Evolutionary conservation across 768 basidiomycete genomes (phyloP).

Genomic region (Leccinum longicurvipes): DNA sequence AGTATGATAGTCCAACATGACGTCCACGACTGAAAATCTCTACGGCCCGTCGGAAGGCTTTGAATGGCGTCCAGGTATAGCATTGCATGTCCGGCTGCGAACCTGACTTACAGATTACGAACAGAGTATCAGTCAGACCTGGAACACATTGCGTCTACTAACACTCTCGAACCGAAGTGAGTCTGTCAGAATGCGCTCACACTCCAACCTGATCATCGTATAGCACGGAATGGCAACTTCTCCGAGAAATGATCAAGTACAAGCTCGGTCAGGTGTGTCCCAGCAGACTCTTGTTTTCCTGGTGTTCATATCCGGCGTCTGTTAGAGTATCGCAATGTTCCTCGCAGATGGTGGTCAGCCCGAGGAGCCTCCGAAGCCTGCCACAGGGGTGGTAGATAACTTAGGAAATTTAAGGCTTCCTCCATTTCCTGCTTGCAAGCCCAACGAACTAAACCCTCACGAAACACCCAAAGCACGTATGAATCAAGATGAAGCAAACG

Average conservation of each 20-base stretch:
- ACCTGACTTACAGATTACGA: constrained; percentile 6
- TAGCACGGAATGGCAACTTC: constrained; percentile 66
- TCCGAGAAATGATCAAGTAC: constrained; percentile 70
- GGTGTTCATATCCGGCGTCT: not conserved
- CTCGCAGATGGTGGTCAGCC: constrained; percentile 36
- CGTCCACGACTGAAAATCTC: constrained; percentile 11
- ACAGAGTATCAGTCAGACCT: constrained; percentile 59
- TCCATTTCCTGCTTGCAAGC: constrained; percentile 65
- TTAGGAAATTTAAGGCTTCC: constrained; percentile 66
- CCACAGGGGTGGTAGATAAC: constrained; percentile 26
- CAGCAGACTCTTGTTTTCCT: not conserved
- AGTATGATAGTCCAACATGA: constrained; percentile 16
- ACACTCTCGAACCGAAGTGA: constrained; percentile 55
- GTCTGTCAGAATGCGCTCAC: not conserved
- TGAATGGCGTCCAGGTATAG: constrained; percentile 53
- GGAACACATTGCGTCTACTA: constrained; percentile 61
- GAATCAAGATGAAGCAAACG: constrained; percentile 56
- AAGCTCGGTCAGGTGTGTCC: constrained; percentile 60
- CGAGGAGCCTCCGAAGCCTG: constrained; percentile 42
- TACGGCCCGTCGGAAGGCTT: constrained; percentile 29
- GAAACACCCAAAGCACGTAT: constrained; percentile 58
- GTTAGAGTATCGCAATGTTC: constrained; percentile 51
- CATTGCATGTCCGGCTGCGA: not conserved
- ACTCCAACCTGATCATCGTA: constrained; percentile 10
- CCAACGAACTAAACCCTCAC: constrained; percentile 45